Evolutionary conservation across 805 yeast genomes (phyloP), one percentile per base, ranked within the genome.

Genomic region (Lipomyces mesembrius): DNA sequence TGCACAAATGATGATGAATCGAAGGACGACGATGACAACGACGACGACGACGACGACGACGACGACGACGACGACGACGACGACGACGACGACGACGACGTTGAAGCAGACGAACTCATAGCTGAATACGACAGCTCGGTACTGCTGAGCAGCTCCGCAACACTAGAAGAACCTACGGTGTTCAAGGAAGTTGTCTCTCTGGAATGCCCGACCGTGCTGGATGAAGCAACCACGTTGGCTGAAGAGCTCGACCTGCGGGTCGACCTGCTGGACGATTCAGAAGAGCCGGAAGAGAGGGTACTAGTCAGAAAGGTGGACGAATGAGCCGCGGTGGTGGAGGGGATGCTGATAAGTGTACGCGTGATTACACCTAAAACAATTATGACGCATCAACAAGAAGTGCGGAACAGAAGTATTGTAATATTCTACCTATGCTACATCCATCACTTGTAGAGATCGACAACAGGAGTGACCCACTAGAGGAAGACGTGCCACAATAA

Each of bases 401-500:
- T 37, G 17, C 49, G 49, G 22, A 43, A 12, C 11, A 17, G 22
- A 8, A 17, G 8, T 43, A 7, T 17, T 12, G 49, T 43, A n/a
- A 43, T 8, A 43, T 17, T 17, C 49, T 43, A 43, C 49, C 49
- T 43, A n/a, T 43, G 20, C 11, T 17, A 8, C 49, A 43, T 12
- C 2, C 22, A n/a, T 43, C 14, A 43, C 49, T n/a, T 17, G 22
- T 17, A 43, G 49, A 17, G 49, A 17, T 43, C 22, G 49, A 43
- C 14, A 37, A 29, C 25, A 4, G 14, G 27, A 27, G n/a, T 20
- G 32, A 56, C 59, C 32, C 59, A 56, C 55, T 52, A 52, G 34
- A 20, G 27, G 53, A 17, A 27, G 61, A 35, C 56, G 39, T 7
- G 17, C 66, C 67, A 32, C 69, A 66, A 20, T 66, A 57, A 27